phyloP scores from a whole-genome alignment of 441 rosid genomes.

The Croton laevigatus region DNA sequence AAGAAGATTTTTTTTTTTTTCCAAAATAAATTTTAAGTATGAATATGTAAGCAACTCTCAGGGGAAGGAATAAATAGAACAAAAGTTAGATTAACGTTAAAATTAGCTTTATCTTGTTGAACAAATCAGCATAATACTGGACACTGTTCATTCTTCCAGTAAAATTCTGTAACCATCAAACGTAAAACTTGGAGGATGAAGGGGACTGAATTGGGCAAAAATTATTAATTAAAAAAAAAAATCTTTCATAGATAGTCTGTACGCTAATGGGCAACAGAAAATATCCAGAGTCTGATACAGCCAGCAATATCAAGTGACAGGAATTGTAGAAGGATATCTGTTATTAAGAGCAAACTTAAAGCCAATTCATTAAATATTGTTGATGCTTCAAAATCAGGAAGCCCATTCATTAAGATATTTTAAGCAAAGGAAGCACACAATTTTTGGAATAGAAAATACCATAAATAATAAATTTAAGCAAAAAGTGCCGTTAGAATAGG shows the following conservation, averaged over 20 bases:
- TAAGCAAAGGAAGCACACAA: conserved; percentile 1
- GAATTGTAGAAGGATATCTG: background rate
- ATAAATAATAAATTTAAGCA: background rate
- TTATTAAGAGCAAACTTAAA: background rate
- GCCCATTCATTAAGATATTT: background rate
- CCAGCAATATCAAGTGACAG: background rate
- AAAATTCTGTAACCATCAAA: background rate
- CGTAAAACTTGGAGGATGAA: background rate
- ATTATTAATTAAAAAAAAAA: background rate
- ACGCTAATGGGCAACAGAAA: background rate
- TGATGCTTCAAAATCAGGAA: conserved; percentile 4
- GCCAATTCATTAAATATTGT: background rate
- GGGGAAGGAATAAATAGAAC: background rate
- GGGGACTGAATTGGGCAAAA: background rate
- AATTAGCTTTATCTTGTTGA: background rate
- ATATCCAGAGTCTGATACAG: background rate
- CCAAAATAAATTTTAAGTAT: background rate
- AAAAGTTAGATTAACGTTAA: background rate
- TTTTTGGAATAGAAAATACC: no score
- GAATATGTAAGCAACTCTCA: background rate
- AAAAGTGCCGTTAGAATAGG: conserved; percentile 12
- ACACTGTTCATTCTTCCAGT: background rate
- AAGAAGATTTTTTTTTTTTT: background rate
- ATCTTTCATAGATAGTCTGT: background rate
- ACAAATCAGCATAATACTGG: background rate